Percentiles rank a stretch among this genome's conserved stretches.
Evolutionary conservation across 257 asterid genomes (phyloP).

Genomic region (Penstemon eatonii): DNA sequence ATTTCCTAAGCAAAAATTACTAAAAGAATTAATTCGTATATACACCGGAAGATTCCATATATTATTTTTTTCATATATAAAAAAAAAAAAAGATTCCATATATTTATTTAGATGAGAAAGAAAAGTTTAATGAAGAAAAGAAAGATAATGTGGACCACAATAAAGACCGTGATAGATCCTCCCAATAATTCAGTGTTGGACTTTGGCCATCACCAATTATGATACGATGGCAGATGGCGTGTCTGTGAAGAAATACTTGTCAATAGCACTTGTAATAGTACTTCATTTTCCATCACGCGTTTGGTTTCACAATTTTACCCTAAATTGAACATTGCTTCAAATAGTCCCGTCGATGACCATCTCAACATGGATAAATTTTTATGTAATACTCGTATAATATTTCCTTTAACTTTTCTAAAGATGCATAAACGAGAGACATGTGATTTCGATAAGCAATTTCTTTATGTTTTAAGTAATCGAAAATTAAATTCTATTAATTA

Average conservation of each 20-base stretch:
- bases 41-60: not conserved
- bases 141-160: conserved; percentile 20
- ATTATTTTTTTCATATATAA: not conserved
- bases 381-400: too few relatives aligned
- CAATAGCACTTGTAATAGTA: not conserved
- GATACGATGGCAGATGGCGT: conserved; percentile 3
- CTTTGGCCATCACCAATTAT: conserved; percentile 25
- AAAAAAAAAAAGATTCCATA: not conserved
- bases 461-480: too few relatives aligned
- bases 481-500: too few relatives aligned
- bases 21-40: not conserved
- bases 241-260: conserved; percentile 21
- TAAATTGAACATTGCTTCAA: too few relatives aligned
- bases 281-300: not conserved
- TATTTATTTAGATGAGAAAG: not conserved
- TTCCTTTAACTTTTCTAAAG: too few relatives aligned
- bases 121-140: conserved; percentile 5
- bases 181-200: conserved; percentile 32
- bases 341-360: too few relatives aligned
- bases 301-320: too few relatives aligned
- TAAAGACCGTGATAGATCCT: conserved; percentile 27
- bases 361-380: too few relatives aligned
- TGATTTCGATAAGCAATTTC: too few relatives aligned
- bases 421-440: too few relatives aligned
- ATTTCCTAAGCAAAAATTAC: not conserved